Percentiles rank a stretch among this genome's conserved stretches.
Conservation (phyloP, 1,284 basidiomycete genomes). For the Earliella scabrosa region DNA sequence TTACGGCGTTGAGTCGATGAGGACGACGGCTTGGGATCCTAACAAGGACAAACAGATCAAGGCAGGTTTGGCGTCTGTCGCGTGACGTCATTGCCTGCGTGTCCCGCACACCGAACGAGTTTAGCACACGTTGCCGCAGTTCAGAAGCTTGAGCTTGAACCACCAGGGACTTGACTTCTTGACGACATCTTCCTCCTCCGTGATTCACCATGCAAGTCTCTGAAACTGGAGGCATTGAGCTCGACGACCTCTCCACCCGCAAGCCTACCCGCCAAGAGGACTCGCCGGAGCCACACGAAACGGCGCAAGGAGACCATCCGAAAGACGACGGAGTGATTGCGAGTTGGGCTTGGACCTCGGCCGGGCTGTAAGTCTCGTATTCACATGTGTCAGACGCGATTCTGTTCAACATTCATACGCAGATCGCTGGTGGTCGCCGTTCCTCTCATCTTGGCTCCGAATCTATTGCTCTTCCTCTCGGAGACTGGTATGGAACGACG, state of each 20-base stretch:
- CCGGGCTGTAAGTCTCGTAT: conserved; percentile 38
- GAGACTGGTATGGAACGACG: conserved; percentile 44
- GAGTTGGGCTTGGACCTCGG: conserved; percentile 53
- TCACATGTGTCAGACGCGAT: background rate
- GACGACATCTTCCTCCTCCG: background rate
- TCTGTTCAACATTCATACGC: conserved; percentile 1
- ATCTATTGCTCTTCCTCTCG: conserved; percentile 65
- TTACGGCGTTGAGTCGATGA: conserved; percentile 14
- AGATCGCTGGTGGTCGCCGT: conserved; percentile 49
- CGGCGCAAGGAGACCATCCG: background rate
- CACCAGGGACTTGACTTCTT: background rate
- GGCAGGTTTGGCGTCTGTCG: too few relatives aligned
- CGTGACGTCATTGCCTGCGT: conserved; percentile 2
- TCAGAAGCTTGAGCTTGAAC: background rate
- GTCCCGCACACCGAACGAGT: background rate
- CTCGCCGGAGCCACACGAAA: conserved; percentile 13
- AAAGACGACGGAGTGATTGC: conserved; percentile 34
- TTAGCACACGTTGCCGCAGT: background rate
- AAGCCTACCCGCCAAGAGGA: conserved; percentile 1
- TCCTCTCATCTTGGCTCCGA: conserved; percentile 58
- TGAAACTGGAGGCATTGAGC: conserved; percentile 29
- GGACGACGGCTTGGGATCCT: conserved; percentile 19
- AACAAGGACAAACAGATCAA: conserved; percentile 16
- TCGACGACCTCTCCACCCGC: conserved; percentile 34
- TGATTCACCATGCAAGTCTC: conserved; percentile 1